phyloP scores from a whole-genome alignment of 1,284 basidiomycete genomes.

The Cystobasidiaceae sp. region DNA sequence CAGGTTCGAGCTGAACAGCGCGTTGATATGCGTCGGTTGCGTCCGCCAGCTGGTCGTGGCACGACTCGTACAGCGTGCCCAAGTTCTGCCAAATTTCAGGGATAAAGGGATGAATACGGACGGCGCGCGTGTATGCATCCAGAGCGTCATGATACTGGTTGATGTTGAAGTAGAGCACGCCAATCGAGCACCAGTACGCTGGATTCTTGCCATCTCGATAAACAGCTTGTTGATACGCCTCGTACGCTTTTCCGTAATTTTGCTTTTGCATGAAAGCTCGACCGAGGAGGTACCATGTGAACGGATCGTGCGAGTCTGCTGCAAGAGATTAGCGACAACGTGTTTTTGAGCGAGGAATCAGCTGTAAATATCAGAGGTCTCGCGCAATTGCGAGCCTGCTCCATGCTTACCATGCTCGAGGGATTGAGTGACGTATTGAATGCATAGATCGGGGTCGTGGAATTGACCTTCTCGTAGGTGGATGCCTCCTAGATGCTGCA shows the following conservation, averaged over 20 bases:
- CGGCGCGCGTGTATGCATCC: slow-evolving; percentile 96
- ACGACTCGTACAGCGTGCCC: slow-evolving; percentile 92
- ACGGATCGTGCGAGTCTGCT: slow-evolving; percentile 84
- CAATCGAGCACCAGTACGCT: slow-evolving; percentile 99
- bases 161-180: slow-evolving; percentile 98
- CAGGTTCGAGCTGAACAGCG: slow-evolving; percentile 80
- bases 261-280: slow-evolving; percentile 98
- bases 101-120: slow-evolving; percentile 97
- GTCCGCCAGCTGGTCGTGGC: slow-evolving; percentile 98
- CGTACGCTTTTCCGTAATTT: slow-evolving; percentile 99
- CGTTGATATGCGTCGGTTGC: slow-evolving; percentile 96
- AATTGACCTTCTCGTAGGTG: slow-evolving; percentile 93
- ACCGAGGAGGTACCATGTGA: slow-evolving; percentile 97
- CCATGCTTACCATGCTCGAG: slow-evolving; percentile 79
- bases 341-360: too few relatives aligned
- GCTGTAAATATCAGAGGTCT: not conserved
- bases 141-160: slow-evolving; percentile 98
- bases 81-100: slow-evolving; percentile 99
- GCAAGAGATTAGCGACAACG: too few relatives aligned
- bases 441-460: slow-evolving; percentile 90
- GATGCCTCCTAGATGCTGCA: slow-evolving; percentile 96
- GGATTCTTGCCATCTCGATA: slow-evolving; percentile 98
- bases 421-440: slow-evolving; percentile 87
- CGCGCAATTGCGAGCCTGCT: not conserved
- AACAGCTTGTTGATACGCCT: slow-evolving; percentile 98